A percentile compares a stretch with the other conserved stretches of the same genome.
phyloP scores from a whole-genome alignment of 2,329 filamentous ascomycete species.

The Rhytidhysteron rufulum region DNA sequence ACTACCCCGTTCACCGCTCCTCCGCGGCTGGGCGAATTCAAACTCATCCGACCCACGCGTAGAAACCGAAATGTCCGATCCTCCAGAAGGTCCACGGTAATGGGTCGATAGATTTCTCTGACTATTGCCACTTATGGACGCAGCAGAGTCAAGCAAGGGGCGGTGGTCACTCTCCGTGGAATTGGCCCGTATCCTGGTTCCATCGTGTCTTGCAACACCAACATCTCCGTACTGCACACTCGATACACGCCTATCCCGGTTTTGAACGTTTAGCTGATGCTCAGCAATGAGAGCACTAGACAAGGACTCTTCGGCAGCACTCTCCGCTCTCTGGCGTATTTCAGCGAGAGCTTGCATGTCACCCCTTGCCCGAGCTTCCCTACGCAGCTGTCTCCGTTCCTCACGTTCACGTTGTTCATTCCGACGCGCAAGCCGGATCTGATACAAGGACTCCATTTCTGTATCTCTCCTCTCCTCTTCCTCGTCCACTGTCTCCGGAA shows the following conservation, averaged over 20 bases:
- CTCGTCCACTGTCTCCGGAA: conserved; percentile 74
- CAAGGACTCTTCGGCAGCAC: conserved; percentile 37
- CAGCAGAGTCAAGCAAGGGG: conserved; percentile 68
- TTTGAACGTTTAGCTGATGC: conserved; percentile 57
- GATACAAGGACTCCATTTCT: conserved; percentile 90
- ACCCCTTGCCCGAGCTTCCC: conserved; percentile 68
- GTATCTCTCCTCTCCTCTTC: conserved; percentile 76
- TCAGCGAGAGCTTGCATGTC: conserved; percentile 66
- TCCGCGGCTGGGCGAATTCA: conserved; percentile 23
- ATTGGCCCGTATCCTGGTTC: conserved; percentile 68
- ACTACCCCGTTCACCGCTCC: conserved; percentile 15
- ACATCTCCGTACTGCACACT: conserved; percentile 74
- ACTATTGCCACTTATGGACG: conserved; percentile 51
- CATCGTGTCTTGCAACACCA: conserved; percentile 73
- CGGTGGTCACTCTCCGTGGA: conserved; percentile 69
- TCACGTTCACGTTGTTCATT: conserved; percentile 74
- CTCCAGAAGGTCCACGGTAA: conserved; percentile 40
- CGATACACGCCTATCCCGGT: conserved; percentile 65
- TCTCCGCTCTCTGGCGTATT: conserved; percentile 49
- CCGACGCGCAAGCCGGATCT: conserved; percentile 76
- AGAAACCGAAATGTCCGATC: conserved; percentile 37
- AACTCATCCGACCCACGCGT: conserved; percentile 36
- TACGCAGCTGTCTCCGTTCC: conserved; percentile 63
- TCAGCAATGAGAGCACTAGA: conserved; percentile 52
- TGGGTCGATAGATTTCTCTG: conserved; percentile 31